A percentile compares a stretch with the other conserved stretches of the same genome.
These are phyloP conservation scores for Colletotrichum australisinense DNA, from an alignment of 2,329 filamentous ascomycete genomes.

Conservation along the genomic window DNA sequence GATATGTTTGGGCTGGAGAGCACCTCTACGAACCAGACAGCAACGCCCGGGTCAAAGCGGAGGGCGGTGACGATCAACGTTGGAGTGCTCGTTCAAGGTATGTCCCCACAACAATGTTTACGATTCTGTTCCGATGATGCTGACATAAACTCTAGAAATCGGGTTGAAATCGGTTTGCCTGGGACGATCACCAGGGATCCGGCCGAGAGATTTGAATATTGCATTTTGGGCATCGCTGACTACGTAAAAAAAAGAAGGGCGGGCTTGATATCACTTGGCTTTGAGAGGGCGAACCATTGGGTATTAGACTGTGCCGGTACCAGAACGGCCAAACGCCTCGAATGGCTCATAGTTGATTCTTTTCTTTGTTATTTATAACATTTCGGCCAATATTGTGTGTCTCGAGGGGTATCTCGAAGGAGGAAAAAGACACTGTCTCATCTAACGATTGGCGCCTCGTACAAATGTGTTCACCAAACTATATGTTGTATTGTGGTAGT, in stretches of 20 bases:
- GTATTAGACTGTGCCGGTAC: background rate
- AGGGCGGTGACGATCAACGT: conserved; percentile 49
- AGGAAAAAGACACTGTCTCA: background rate
- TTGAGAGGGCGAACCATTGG: background rate
- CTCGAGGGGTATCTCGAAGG: background rate
- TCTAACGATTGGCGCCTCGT: background rate
- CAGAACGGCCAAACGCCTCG: background rate
- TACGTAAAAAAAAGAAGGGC: background rate
- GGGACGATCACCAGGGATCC: conserved; percentile 51
- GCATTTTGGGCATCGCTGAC: conserved; percentile 34
- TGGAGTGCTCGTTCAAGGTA: conserved; percentile 44
- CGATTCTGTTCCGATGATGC: no score
- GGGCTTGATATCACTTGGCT: no score
- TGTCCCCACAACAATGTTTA: conserved; percentile 9
- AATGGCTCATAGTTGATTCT: background rate
- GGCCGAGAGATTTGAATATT: conserved; percentile 48
- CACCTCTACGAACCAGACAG: background rate
- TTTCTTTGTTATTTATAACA: background rate
- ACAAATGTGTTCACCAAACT: background rate
- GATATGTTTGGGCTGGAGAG: background rate
- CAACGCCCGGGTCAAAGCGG: conserved; percentile 39
- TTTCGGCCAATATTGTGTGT: background rate
- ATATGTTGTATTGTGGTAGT: background rate
- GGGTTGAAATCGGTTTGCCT: conserved; percentile 49
- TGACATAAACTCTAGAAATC: conserved; percentile 44